Evolutionary conservation across 768 basidiomycete species (phyloP).

Genomic region (Tubosaeta sp.): DNA sequence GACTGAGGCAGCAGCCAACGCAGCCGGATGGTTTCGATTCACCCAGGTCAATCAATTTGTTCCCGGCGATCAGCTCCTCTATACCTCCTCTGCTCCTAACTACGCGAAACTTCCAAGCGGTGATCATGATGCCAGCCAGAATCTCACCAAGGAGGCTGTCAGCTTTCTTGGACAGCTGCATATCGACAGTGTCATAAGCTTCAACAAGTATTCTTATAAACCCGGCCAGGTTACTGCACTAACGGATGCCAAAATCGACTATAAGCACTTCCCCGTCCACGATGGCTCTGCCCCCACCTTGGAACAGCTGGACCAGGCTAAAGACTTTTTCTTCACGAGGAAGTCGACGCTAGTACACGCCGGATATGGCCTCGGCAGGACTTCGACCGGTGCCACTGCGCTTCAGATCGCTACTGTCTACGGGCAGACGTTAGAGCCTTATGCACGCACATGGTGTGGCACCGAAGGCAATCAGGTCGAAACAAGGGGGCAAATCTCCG

Average conservation of each 20-base stretch:
- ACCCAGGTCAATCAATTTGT: background rate
- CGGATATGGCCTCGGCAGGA: background rate
- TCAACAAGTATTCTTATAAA: background rate
- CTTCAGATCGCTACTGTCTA: background rate
- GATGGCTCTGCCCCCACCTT: background rate
- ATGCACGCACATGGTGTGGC: background rate
- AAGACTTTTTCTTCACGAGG: background rate
- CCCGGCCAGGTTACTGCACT: background rate
- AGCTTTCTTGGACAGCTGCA: background rate
- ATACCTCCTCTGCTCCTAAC: background rate
- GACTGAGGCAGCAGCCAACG: background rate
- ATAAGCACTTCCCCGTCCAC: background rate
- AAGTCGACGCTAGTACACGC: background rate
- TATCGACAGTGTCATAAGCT: background rate
- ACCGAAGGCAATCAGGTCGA: background rate
- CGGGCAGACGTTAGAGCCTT: background rate
- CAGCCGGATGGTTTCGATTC: background rate
- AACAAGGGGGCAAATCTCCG: background rate
- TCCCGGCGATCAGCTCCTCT: background rate
- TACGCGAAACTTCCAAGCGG: background rate
- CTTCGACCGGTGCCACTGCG: background rate
- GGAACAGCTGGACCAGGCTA: background rate
- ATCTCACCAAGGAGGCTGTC: background rate
- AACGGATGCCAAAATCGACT: background rate
- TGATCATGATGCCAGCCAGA: background rate